A percentile compares a stretch with the other conserved stretches of the same genome.
Conservation (phyloP, 768 basidiomycete species). For the Xanthoconium stramineum region DNA sequence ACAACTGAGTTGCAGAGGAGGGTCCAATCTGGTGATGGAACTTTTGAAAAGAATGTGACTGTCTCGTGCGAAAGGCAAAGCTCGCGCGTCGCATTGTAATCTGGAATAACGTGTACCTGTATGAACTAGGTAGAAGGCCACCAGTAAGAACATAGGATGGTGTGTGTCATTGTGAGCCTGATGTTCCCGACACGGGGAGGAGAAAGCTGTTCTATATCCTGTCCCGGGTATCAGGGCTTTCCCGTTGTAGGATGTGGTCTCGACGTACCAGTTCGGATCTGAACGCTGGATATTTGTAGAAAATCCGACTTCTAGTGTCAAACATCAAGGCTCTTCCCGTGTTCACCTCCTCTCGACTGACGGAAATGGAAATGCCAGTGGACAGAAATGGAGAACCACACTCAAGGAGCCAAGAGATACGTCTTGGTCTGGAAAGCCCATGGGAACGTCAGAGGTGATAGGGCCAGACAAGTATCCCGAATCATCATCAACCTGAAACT, state of each 20-base stretch:
- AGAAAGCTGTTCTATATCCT: too few species aligned
- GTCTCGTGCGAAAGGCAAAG: not conserved
- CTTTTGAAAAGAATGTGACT: too few species aligned
- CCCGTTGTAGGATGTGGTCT: too few species aligned
- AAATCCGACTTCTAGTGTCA: not conserved
- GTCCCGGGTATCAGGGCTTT: too few species aligned
- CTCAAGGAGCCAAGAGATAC: not conserved
- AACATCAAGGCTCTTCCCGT: not conserved
- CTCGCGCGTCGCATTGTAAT: not conserved
- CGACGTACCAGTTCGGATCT: too few species aligned
- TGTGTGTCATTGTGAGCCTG: not conserved
- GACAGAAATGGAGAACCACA: not conserved
- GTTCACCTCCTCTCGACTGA: rapidly evolving
- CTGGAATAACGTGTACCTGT: not conserved
- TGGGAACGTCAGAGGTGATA: not conserved
- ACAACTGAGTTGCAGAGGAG: not conserved
- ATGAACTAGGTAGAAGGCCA: not conserved
- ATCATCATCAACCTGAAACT: not conserved
- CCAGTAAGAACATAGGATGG: not conserved
- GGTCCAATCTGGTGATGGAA: not conserved
- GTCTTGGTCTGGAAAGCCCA: too few species aligned
- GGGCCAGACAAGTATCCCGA: not conserved
- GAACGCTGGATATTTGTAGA: not conserved
- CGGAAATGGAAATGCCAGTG: not conserved
- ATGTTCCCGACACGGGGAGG: not conserved